Percentiles rank a stretch among this genome's conserved stretches.
These are phyloP conservation scores for Phytophthora constricta DNA, from an alignment of 352 stramenopile species.

Conservation along the genomic window DNA sequence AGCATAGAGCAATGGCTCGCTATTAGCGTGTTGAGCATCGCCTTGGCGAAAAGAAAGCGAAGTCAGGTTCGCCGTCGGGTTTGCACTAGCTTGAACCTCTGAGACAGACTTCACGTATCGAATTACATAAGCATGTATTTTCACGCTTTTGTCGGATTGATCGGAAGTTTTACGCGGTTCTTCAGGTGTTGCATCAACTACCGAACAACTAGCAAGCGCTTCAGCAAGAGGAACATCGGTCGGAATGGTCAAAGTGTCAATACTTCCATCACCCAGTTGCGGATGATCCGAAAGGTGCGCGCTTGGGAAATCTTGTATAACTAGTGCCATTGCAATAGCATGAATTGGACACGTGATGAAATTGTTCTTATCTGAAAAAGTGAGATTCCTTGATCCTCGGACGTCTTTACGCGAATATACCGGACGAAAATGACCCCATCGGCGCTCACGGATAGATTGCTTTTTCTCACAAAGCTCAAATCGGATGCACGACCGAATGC, in stretches of 20 bases:
- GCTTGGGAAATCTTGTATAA: slow-evolving; percentile 20
- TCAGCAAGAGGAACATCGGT: too few species aligned
- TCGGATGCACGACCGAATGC: too few species aligned
- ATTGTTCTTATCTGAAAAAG: slow-evolving; percentile 25
- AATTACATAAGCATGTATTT: slow-evolving; percentile 29
- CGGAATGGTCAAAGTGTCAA: too few species aligned
- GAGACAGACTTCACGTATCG: slow-evolving; percentile 8
- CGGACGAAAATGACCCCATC: too few species aligned
- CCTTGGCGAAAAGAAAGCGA: slow-evolving; percentile 38
- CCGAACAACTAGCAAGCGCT: not conserved
- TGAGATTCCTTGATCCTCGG: slow-evolving; percentile 26
- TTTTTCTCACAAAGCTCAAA: too few species aligned
- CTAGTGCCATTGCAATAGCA: too few species aligned
- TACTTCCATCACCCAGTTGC: slow-evolving; percentile 1
- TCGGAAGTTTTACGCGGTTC: too few species aligned
- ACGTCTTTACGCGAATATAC: slow-evolving; percentile 31
- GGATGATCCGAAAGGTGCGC: slow-evolving; percentile 1
- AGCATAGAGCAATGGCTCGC: not conserved
- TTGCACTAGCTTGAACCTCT: not conserved
- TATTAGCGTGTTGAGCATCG: slow-evolving; percentile 32
- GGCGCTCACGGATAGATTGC: too few species aligned
- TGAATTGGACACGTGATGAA: slow-evolving; percentile 22
- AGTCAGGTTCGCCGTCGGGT: slow-evolving; percentile 6
- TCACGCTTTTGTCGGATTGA: too few species aligned
- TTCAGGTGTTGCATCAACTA: not conserved